These are phyloP conservation scores for Acer saccharum DNA, from an alignment of 345 rosid species.

Conservation along the genomic window DNA sequence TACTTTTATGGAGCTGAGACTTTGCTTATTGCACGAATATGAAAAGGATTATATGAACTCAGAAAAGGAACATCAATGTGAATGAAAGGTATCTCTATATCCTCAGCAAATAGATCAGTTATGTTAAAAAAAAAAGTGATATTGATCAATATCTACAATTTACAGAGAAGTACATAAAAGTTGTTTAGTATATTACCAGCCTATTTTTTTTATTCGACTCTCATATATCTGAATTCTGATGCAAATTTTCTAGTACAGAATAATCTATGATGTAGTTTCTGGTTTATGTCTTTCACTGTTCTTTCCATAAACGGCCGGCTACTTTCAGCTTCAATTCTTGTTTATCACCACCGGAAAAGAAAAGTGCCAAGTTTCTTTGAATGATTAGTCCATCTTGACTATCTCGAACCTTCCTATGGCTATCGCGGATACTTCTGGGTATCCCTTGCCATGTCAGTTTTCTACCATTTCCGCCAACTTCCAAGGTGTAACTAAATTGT, in stretches of 20 bases:
- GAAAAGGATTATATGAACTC: too few species aligned
- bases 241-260: constrained; percentile 3
- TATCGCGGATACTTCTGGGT: constrained; percentile 57
- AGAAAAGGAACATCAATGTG: too few species aligned
- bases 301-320: constrained; percentile 58
- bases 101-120: too few species aligned
- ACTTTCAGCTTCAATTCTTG: constrained; percentile 53
- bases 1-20: too few species aligned
- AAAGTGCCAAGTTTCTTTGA: constrained; percentile 52
- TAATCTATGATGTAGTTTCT: not conserved
- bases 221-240: not conserved
- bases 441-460: constrained; percentile 59
- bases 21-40: too few species aligned
- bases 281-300: constrained; percentile 26
- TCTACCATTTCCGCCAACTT: constrained; percentile 56
- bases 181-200: constrained; percentile 6
- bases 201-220: not conserved
- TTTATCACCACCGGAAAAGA: constrained; percentile 55
- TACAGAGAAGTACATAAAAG: not conserved
- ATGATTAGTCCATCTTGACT: constrained; percentile 60
- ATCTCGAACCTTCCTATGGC: constrained; percentile 57
- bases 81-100: too few species aligned
- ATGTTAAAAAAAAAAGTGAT: too few species aligned
- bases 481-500: constrained; percentile 55
- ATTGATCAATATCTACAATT: too few species aligned